Base-by-base conservation (phyloP, 1,284 basidiomycete genomes). In the Sanghuangporus baumii region DNA sequence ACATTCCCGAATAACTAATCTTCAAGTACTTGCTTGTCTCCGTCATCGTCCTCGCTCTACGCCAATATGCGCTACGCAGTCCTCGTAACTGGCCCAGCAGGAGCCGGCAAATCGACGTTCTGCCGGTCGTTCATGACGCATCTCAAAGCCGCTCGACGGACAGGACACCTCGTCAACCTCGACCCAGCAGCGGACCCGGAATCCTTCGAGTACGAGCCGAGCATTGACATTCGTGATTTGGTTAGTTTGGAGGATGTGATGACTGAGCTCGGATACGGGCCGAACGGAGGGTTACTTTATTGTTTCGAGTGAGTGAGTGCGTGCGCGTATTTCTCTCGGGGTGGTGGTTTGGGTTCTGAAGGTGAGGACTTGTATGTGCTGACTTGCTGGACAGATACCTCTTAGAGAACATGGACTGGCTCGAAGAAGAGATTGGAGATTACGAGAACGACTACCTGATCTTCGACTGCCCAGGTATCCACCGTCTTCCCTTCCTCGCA, bases 361-460 rank as follows among this genome's bases (percentile, higher is more conserved):
- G 20, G 6, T 51, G 11, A 57, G 11, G 34, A 48, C 48, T 54
- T 14, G 16, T 2, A 6, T 54, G 55, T 37, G 56, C 26, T 61
- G 54, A 64, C 54, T 47, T 37, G 57, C 23, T 60, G 58, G 18
- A 14, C 69, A 98, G 96, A 75, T 99, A 99, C 77, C 82, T 99
- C 59, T 76, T 98, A 66, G 86, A 98, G 72, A 98, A 99, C 71
- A 90, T 98, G 76, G 97, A 99, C 74, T 99, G 97, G 97, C 80
- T 99, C n/a, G 94, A 98, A 69, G 96, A 98, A 73, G 93, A 98
- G 72, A 81, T 99, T 1, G 96, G 95, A 9, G 87, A 89, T 12
- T 99, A 87, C 74, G 95, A 98, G 51, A 93, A 98, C 71, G 97
- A 99, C 76, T 99, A 98, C 77, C 84, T 99, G 54, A 89, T 99